Conservation (phyloP, 495 filamentous ascomycete species). For the Penicillium salamii region DNA sequence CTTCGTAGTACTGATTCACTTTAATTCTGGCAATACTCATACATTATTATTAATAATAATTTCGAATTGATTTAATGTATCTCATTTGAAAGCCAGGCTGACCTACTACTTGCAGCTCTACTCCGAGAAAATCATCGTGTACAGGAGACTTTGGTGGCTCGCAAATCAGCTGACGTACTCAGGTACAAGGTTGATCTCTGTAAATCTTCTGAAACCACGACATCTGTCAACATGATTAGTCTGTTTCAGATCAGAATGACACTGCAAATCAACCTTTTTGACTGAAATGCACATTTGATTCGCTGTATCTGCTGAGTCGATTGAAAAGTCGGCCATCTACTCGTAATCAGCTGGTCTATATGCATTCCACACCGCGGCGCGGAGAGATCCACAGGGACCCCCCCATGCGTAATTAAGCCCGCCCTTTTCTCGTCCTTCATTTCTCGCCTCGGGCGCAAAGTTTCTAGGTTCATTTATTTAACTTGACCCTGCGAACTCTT, state of each 20-base stretch:
- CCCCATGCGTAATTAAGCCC: constrained; percentile 17
- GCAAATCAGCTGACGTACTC: background rate
- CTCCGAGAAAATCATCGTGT: too few relatives aligned
- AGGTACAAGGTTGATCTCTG: constrained; percentile 3
- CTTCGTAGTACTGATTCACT: background rate
- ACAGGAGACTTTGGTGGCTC: too few relatives aligned
- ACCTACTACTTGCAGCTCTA: too few relatives aligned
- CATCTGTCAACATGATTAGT: background rate
- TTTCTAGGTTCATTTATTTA: constrained; percentile 1
- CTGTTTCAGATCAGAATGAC: constrained; percentile 3
- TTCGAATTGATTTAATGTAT: background rate
- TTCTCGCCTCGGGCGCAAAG: background rate
- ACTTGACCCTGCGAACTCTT: constrained; percentile 10
- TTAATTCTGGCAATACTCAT: too few relatives aligned
- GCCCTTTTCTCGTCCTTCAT: constrained; percentile 9
- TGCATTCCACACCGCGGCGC: constrained; percentile 24
- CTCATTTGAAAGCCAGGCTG: too few relatives aligned
- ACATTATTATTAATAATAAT: too few relatives aligned
- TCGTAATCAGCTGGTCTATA: constrained; percentile 4
- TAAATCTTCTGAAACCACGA: constrained; percentile 3
- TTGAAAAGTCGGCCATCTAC: constrained; percentile 4
- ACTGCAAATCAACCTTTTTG: background rate
- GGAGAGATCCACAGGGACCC: constrained; percentile 12
- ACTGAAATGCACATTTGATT: background rate
- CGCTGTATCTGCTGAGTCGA: background rate